These are phyloP conservation scores for Lachancea kluyveri DNA, from an alignment of 805 yeast species.

Conservation along the genomic window DNA sequence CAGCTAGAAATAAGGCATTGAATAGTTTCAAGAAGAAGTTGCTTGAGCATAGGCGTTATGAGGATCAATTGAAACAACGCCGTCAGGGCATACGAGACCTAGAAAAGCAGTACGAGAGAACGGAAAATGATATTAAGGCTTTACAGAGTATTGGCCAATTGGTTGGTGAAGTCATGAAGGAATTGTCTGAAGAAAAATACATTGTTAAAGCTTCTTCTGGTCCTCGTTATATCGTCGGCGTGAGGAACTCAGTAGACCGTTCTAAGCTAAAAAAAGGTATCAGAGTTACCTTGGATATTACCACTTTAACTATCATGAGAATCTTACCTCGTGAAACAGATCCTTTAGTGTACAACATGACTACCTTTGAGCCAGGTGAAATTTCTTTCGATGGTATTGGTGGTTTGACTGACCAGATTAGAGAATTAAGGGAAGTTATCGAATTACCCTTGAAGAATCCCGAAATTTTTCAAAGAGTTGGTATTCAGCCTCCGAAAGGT, in stretches of 20 bases:
- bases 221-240: slow-evolving; percentile 96
- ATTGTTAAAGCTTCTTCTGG: slow-evolving; percentile 96
- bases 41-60: slow-evolving; percentile 92
- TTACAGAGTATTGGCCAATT: slow-evolving; percentile 95
- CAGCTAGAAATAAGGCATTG: slow-evolving; percentile 63
- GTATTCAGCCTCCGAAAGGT: slow-evolving; percentile 98
- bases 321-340: slow-evolving; percentile 96
- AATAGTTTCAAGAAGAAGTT: slow-evolving; percentile 76
- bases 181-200: slow-evolving; percentile 87
- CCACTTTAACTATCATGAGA: slow-evolving; percentile 96
- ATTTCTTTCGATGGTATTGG: slow-evolving; percentile 93
- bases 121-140: slow-evolving; percentile 96
- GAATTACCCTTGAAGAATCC: slow-evolving; percentile 97
- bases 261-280: slow-evolving; percentile 85
- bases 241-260: slow-evolving; percentile 86
- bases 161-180: slow-evolving; percentile 94
- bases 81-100: slow-evolving; percentile 77
- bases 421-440: slow-evolving; percentile 95
- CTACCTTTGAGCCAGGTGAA: slow-evolving; percentile 96
- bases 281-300: slow-evolving; percentile 94
- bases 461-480: slow-evolving; percentile 89
- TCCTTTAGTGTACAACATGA: slow-evolving; percentile 97
- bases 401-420: slow-evolving; percentile 90
- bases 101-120: slow-evolving; percentile 80
- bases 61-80: slow-evolving; percentile 78